These are phyloP conservation scores for Metrosideros polymorpha DNA, from an alignment of 441 rosid species.

Conservation along the genomic window DNA sequence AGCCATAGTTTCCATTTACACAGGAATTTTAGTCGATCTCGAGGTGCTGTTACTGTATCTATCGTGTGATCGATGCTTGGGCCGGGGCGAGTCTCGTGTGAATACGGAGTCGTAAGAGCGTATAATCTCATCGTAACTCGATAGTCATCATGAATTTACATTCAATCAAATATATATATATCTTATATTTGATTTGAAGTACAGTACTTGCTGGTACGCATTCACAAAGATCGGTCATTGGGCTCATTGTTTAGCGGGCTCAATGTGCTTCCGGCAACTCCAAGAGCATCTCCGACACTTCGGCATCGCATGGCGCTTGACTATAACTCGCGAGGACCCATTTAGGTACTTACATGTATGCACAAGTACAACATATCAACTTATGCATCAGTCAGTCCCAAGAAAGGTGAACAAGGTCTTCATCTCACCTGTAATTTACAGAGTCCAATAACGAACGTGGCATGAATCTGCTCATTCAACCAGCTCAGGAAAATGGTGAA, in stretches of 20 bases:
- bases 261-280: not conserved
- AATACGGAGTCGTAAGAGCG: not conserved
- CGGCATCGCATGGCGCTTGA: not conserved
- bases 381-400: not conserved
- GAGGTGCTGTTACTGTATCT: not conserved
- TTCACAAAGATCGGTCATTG: not conserved
- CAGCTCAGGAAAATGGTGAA: too few species aligned
- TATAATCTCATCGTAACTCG: fast-evolving
- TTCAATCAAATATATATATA: not conserved
- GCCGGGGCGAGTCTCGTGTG: fast-evolving
- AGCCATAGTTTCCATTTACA: not conserved
- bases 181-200: too few species aligned
- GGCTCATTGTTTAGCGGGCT: not conserved
- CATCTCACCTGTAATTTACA: not conserved
- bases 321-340: not conserved
- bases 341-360: too few species aligned
- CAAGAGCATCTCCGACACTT: not conserved
- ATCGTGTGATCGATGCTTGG: not conserved
- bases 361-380: not conserved
- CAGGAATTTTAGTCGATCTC: not conserved
- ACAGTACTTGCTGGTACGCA: too few species aligned
- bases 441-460: not conserved
- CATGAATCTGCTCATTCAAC: not conserved
- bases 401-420: not conserved
- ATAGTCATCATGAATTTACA: not conserved